Evolutionary conservation across 192 early-diverging fungal species (phyloP).

Genomic region (Coemansia sp.): DNA sequence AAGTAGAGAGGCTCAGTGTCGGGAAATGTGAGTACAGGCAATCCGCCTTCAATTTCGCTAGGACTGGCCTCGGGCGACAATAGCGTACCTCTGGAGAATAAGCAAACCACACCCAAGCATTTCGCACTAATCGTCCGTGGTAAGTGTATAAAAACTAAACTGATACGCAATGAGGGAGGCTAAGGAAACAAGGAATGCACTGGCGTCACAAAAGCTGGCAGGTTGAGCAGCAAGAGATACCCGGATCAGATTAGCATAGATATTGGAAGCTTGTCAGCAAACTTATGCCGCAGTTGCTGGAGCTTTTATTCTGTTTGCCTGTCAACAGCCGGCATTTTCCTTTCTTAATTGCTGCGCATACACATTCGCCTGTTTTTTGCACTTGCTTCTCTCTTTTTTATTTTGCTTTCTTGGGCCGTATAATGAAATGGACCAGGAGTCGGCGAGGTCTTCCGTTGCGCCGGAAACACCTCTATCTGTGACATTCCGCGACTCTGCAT

Average conservation of each 20-base stretch:
- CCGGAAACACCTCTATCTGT: slow-evolving; percentile 21
- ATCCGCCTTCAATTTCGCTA: background rate
- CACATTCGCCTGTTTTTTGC: background rate
- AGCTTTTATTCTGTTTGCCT: background rate
- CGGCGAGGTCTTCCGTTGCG: slow-evolving; percentile 12
- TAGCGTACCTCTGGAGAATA: slow-evolving; percentile 38
- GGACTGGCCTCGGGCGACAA: background rate
- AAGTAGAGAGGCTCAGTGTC: background rate
- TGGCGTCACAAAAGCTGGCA: background rate
- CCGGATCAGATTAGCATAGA: slow-evolving; percentile 63
- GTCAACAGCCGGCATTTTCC: slow-evolving; percentile 1
- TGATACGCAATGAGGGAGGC: background rate
- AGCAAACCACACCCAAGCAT: slow-evolving; percentile 21
- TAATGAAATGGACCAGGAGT: slow-evolving; percentile 39
- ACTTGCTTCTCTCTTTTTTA: background rate
- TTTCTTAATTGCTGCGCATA: background rate
- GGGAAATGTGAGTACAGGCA: background rate
- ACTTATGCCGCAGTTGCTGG: background rate
- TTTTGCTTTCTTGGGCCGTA: background rate
- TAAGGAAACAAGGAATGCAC: background rate
- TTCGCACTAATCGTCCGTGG: background rate
- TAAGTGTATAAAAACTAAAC: background rate
- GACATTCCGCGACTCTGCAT: slow-evolving; percentile 34
- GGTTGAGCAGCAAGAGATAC: slow-evolving; percentile 52
- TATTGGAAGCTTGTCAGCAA: slow-evolving; percentile 63